Conservation (phyloP, 495 filamentous ascomycete species). For the Penicillium ochrochloron region DNA sequence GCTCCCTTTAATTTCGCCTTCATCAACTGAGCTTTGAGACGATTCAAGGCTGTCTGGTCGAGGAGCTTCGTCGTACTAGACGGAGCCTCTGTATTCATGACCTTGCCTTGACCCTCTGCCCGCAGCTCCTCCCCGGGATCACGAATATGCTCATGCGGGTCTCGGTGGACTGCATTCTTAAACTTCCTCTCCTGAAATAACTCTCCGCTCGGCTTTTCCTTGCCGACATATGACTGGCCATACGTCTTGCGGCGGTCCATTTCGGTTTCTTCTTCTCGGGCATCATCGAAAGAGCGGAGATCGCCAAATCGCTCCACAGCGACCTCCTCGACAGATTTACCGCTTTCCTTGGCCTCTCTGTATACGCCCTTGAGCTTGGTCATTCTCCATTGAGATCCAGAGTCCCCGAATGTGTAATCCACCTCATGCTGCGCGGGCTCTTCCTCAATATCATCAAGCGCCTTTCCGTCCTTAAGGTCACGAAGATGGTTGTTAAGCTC, state of each 20-base stretch:
- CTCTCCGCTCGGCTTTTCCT: conserved; percentile 87
- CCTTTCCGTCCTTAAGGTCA: conserved; percentile 63
- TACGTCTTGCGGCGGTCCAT: conserved; percentile 83
- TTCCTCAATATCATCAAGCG: conserved; percentile 53
- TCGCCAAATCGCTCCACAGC: conserved; percentile 82
- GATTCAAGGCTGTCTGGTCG: conserved; percentile 81
- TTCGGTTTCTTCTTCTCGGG: conserved; percentile 92
- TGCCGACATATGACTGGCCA: conserved; percentile 82
- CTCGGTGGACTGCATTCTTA: conserved; percentile 49
- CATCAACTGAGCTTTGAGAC: conserved; percentile 89
- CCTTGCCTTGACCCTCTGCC: conserved; percentile 44
- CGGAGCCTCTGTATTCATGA: conserved; percentile 47
- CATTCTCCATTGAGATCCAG: conserved; percentile 93
- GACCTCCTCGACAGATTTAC: conserved; percentile 73
- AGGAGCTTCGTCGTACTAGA: conserved; percentile 53
- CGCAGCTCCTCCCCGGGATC: conserved; percentile 51
- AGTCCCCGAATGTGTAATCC: conserved; percentile 86
- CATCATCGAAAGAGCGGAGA: conserved; percentile 87
- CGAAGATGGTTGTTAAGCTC: conserved; percentile 79
- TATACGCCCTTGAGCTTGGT: conserved; percentile 88
- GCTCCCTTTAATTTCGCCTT: conserved; percentile 84
- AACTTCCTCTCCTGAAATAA: conserved; percentile 77
- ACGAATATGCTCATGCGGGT: conserved; percentile 34
- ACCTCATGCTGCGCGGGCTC: conserved; percentile 66
- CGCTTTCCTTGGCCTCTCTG: conserved; percentile 73